Percentiles rank a stretch among this genome's conserved stretches.
Evolutionary conservation across 139 green algal species (phyloP).

Genomic region (Nannochloris sp.): DNA sequence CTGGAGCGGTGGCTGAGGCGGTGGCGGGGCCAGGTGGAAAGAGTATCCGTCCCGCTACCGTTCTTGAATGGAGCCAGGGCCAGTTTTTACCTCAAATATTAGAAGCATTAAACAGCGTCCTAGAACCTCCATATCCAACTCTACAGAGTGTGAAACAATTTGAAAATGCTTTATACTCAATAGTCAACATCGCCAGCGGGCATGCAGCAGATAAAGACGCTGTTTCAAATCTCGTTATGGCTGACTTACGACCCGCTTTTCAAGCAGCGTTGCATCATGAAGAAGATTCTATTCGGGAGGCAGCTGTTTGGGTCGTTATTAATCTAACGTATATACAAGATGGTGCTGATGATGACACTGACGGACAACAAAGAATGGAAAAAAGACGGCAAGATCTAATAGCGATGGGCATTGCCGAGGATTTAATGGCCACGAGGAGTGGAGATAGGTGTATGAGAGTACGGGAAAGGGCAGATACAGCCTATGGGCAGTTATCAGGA

Average conservation of each 20-base stretch:
- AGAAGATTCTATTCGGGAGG: conserved; percentile 11
- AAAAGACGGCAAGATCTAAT: not conserved
- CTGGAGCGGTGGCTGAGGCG: too few relatives aligned
- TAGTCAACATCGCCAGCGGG: conserved; percentile 22
- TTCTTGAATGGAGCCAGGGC: not conserved
- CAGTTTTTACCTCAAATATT: not conserved
- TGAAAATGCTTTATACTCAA: conserved; percentile 14
- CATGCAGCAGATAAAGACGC: conserved; percentile 5
- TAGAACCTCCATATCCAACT: not conserved
- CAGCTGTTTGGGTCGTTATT: conserved; percentile 25
- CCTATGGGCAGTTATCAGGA: not conserved
- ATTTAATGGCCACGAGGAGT: not conserved
- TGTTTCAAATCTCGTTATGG: conserved; percentile 3
- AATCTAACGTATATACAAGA: conserved; percentile 20
- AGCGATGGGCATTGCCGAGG: not conserved
- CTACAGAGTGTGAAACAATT: too few relatives aligned
- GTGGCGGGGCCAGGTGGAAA: not conserved
- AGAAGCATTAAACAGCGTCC: not conserved
- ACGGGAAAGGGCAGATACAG: conserved; percentile 19
- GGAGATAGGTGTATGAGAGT: not conserved
- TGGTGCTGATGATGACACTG: not conserved
- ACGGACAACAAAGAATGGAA: not conserved
- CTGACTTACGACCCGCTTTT: not conserved
- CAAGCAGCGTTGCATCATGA: not conserved
- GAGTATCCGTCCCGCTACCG: not conserved